Percentiles rank a stretch among this genome's conserved stretches.
Evolutionary conservation across 176 grass and related monocot species (phyloP).

Genomic region (Rhynchospora tenuis): DNA sequence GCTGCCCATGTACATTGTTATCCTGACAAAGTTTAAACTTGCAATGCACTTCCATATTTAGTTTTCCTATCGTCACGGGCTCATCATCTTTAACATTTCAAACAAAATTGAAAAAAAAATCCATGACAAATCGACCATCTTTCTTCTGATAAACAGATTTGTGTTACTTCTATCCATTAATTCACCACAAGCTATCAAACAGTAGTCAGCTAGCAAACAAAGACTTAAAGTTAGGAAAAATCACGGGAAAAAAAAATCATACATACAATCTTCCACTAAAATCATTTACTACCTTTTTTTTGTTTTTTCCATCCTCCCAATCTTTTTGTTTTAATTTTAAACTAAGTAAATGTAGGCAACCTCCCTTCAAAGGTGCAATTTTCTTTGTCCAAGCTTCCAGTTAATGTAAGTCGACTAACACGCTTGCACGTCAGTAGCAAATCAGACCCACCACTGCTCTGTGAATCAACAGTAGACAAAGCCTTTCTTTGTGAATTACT

Average conservation of each 20-base stretch:
- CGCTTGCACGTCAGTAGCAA: constrained; percentile 39
- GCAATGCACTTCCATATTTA: background rate
- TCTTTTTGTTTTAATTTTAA: background rate
- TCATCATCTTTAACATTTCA: background rate
- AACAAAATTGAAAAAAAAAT: background rate
- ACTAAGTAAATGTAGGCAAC: constrained; percentile 21
- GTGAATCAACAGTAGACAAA: constrained; percentile 49
- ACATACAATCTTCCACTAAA: constrained; percentile 12
- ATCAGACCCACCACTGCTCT: constrained; percentile 42
- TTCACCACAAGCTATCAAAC: constrained; percentile 7
- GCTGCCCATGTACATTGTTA: background rate
- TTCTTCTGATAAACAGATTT: background rate
- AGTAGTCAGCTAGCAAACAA: background rate
- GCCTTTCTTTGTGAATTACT: constrained; percentile 23
- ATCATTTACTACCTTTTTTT: background rate
- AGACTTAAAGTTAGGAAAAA: background rate
- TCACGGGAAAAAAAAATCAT: background rate
- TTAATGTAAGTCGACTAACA: constrained; percentile 31
- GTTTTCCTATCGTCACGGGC: background rate
- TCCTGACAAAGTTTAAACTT: background rate
- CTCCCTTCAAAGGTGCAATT: constrained; percentile 44
- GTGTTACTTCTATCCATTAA: background rate
- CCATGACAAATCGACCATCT: background rate
- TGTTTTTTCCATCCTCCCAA: background rate
- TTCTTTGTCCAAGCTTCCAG: constrained; percentile 65